Evolutionary conservation across 208 protist species (phyloP).

Genomic region (Naegleria gruberi): DNA sequence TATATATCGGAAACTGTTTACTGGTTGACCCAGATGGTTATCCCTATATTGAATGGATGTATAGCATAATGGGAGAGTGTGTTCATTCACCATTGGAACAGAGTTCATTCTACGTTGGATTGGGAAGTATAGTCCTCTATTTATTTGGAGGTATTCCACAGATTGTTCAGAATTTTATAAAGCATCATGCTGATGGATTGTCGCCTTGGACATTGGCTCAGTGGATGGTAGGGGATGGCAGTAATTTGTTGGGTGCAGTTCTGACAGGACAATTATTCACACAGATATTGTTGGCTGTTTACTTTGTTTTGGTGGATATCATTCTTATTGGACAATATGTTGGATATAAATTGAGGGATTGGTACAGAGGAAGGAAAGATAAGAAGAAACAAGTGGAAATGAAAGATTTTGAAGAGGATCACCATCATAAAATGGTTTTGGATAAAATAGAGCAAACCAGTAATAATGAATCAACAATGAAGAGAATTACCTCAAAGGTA

Average conservation of each 20-base stretch:
- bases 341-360: not conserved
- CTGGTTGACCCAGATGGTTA: not conserved
- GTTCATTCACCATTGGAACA: not conserved
- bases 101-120: not conserved
- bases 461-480: too few species aligned
- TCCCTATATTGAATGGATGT: not conserved
- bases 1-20: not conserved
- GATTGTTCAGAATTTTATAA: not conserved
- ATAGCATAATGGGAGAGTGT: not conserved
- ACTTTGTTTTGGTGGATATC: slow-evolving; percentile 7
- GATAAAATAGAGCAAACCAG: too few species aligned
- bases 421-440: too few species aligned
- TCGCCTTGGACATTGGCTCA: not conserved
- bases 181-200: not conserved
- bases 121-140: not conserved
- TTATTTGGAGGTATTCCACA: not conserved
- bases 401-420: too few species aligned
- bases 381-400: too few species aligned
- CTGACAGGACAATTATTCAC: slow-evolving; percentile 3
- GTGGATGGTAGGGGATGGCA: not conserved
- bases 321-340: not conserved
- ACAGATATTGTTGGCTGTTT: not conserved
- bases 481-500: too few species aligned
- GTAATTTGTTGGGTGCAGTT: not conserved
- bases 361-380: too few species aligned